Conservation (phyloP, 148 eudicot species). For the Vaccinium vitisidaea region DNA sequence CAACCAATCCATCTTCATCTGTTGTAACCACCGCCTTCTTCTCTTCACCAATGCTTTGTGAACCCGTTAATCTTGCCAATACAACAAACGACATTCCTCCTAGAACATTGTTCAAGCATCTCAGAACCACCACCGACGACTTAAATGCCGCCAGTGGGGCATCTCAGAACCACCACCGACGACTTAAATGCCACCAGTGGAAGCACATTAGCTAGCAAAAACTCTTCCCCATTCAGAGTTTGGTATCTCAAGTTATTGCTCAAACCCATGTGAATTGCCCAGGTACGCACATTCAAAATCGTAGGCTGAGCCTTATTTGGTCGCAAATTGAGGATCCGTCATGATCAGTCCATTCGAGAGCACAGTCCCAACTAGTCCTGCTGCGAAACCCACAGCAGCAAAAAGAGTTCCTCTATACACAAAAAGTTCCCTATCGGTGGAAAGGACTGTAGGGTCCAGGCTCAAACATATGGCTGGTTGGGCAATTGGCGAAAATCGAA, state of each 20-base stretch:
- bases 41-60: slow-evolving; percentile 46
- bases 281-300: slow-evolving; percentile 66
- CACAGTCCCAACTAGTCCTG: slow-evolving; percentile 81
- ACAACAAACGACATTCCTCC: slow-evolving; percentile 90
- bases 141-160: slow-evolving; percentile 53
- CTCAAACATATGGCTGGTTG: slow-evolving; percentile 85
- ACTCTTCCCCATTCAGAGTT: slow-evolving; percentile 81
- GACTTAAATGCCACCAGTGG: slow-evolving; percentile 54
- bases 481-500: slow-evolving; percentile 63
- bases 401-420: slow-evolving; percentile 73
- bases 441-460: slow-evolving; percentile 60
- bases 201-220: slow-evolving; percentile 45
- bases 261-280: slow-evolving; percentile 93
- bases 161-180: slow-evolving; percentile 64
- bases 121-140: slow-evolving; percentile 60
- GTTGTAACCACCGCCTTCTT: not conserved
- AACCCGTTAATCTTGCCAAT: slow-evolving; percentile 81
- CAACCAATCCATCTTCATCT: slow-evolving; percentile 16
- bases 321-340: slow-evolving; percentile 78
- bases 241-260: slow-evolving; percentile 88
- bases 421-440: slow-evolving; percentile 67
- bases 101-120: slow-evolving; percentile 72
- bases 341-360: slow-evolving; percentile 66
- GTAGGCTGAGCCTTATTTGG: slow-evolving; percentile 89
- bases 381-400: slow-evolving; percentile 81